Evolutionary conservation across 352 stramenopile genomes (phyloP), one percentile per base, ranked within the genome.

Genomic region (Globisporangium perplexum): DNA sequence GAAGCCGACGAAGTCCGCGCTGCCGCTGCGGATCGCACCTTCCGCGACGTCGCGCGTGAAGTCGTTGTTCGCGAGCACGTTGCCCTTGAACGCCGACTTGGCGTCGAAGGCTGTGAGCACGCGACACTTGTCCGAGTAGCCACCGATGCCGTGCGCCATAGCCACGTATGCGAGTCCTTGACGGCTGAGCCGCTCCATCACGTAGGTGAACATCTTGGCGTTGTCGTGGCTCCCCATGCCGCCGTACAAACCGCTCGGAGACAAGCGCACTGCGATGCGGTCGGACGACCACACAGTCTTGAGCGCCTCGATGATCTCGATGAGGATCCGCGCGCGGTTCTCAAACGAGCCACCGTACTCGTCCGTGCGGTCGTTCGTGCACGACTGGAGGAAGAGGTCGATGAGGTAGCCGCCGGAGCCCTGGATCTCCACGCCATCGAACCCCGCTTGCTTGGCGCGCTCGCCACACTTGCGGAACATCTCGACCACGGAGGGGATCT

Each of bases 341-440:
- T 92, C 80, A 18, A 80, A 59, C 30, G 49, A 75, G 23, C 82
- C 82, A n/a, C 83, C 84, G 47, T 93, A 94, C 43, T 73, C 46
- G 65, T 93, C 84, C 0, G 63, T 85, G 36, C 78, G 72, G 22
- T 65, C 60, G 64, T 96, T 96, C 44, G 57, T 55, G 26, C 38
- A 63, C 28, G 59, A 60, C 53, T 86, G 68, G 10, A 96, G 60
- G 59, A 94, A 93, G 50, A 90, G 68, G 59, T 96, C 83, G 47
- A 97, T 58, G 26, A 97, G 63, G 56, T 96, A 97, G 18, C 87
- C 88, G 55, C 97, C 90, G 3, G 80, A 86, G n/a, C 15, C 56
- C 61, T 96, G 88, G 36, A 97, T 57, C 53, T 96, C 83, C 22
- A 96, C 68, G 24, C 86, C 85, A 43, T 96, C 88, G 61, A 96